Percentiles rank a stretch among this genome's conserved stretches.
These are phyloP conservation scores for Candolleomyces aberdarensis DNA, from an alignment of 768 basidiomycete species.

Conservation along the genomic window DNA sequence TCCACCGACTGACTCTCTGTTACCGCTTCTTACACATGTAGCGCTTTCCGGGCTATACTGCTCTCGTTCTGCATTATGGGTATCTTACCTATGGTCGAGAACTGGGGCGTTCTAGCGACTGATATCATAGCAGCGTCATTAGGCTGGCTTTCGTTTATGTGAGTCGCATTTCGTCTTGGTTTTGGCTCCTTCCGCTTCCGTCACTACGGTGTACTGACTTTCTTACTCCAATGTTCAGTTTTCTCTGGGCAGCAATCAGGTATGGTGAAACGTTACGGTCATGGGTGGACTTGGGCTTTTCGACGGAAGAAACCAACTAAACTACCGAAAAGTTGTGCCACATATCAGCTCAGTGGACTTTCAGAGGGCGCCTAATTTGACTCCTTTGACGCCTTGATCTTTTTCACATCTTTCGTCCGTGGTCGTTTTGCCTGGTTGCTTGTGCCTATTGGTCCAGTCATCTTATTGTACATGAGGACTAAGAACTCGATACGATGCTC, in stretches of 20 bases:
- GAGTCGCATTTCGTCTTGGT: not conserved
- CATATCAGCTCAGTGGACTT: no score
- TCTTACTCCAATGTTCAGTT: not conserved
- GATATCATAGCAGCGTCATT: not conserved
- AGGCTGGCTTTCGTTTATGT: not conserved
- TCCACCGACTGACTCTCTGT: not conserved
- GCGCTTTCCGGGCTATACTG: conserved; percentile 46
- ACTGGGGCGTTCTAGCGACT: not conserved
- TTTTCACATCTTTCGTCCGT: no score
- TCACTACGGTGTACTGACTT: not conserved
- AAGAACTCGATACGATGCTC: no score
- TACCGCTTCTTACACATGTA: conserved; percentile 14
- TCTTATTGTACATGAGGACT: no score
- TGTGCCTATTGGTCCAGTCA: no score
- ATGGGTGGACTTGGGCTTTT: no score
- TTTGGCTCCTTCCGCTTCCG: not conserved
- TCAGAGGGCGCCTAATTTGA: no score
- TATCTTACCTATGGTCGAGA: conserved; percentile 38
- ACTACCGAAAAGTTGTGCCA: no score
- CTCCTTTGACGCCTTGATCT: no score
- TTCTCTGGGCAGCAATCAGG: conserved; percentile 4
- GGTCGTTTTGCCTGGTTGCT: no score
- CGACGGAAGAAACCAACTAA: no score
- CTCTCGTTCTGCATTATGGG: conserved; percentile 39
- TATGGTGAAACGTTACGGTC: conserved; percentile 3